Conservation (phyloP, 202 grass and related monocot genomes). For the Brachypodium distachyon region DNA sequence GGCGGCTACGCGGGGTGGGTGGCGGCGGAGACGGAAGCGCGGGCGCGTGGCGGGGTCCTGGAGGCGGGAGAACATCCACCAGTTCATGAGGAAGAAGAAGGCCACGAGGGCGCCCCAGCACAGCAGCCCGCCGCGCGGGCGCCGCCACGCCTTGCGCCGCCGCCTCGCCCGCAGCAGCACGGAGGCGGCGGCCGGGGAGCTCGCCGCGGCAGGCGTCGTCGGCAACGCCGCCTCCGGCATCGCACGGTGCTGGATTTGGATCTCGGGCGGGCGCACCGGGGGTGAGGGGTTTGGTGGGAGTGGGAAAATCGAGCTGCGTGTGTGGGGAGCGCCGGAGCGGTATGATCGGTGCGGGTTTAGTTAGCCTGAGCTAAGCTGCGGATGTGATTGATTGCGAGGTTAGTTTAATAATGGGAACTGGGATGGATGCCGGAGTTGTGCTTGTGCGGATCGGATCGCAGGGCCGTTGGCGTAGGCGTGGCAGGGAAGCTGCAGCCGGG, state of each 20-base stretch:
- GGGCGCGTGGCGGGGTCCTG: constrained; percentile 53
- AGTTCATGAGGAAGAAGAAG: constrained; percentile 99
- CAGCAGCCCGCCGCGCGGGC: constrained; percentile 47
- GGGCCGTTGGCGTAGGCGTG: not conserved
- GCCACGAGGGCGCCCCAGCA: constrained; percentile 54
- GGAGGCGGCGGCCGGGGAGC: constrained; percentile 11
- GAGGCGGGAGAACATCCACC: constrained; percentile 99
- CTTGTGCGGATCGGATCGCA: constrained; percentile 15
- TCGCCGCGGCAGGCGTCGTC: not conserved
- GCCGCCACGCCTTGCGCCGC: constrained; percentile 38
- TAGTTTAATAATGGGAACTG: not conserved
- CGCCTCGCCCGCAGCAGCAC: constrained; percentile 15
- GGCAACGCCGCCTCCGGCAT: constrained; percentile 13
- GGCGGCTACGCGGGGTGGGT: not conserved
- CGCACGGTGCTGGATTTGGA: constrained; percentile 9
- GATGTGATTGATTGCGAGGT: constrained; percentile 6
- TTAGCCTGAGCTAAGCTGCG: no score
- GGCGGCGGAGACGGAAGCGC: constrained; percentile 10
- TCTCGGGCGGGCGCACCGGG: not conserved
- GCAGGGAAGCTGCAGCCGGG: not conserved
- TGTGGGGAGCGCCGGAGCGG: not conserved
- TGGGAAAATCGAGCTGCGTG: constrained; percentile 5
- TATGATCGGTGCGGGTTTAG: constrained; percentile 16
- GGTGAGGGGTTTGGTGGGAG: not conserved
- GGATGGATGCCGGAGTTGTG: not conserved